These are phyloP conservation scores for Serendipita sp. DNA, from an alignment of 768 basidiomycete genomes.

Conservation along the genomic window DNA sequence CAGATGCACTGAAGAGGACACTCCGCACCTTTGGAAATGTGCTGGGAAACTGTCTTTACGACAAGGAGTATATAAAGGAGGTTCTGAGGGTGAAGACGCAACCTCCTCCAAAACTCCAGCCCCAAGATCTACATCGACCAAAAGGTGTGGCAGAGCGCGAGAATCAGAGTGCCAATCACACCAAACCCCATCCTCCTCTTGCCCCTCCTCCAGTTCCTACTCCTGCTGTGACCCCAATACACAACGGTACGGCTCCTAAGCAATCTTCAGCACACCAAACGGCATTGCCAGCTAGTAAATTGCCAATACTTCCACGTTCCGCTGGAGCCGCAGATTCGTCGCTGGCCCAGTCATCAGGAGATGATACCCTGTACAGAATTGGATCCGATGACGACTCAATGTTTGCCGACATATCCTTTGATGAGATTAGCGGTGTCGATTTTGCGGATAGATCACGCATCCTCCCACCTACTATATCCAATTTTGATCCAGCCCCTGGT, in stretches of 20 bases:
- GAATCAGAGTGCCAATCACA: neutral
- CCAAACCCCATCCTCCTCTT: neutral
- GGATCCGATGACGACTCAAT: conserved; percentile 1
- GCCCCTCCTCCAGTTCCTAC: neutral
- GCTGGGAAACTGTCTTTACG: conserved; percentile 93
- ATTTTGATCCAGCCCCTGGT: neutral
- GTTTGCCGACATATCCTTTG: neutral
- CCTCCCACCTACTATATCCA: neutral
- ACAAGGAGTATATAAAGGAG: conserved; percentile 75
- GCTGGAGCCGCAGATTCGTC: neutral
- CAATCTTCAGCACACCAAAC: neutral
- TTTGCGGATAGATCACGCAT: neutral
- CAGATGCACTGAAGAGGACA: conserved; percentile 83
- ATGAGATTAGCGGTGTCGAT: neutral
- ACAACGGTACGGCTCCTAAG: neutral
- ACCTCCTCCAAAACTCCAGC: neutral
- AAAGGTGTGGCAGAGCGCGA: neutral
- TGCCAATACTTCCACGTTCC: neutral
- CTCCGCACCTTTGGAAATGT: conserved; percentile 88
- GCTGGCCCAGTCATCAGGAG: neutral
- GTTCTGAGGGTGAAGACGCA: conserved; percentile 60
- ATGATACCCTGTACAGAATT: neutral
- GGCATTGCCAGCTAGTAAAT: neutral
- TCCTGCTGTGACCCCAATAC: neutral
- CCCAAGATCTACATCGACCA: neutral